These are phyloP conservation scores for Linaria vulgaris DNA, from an alignment of 257 asterid species.

Conservation along the genomic window DNA sequence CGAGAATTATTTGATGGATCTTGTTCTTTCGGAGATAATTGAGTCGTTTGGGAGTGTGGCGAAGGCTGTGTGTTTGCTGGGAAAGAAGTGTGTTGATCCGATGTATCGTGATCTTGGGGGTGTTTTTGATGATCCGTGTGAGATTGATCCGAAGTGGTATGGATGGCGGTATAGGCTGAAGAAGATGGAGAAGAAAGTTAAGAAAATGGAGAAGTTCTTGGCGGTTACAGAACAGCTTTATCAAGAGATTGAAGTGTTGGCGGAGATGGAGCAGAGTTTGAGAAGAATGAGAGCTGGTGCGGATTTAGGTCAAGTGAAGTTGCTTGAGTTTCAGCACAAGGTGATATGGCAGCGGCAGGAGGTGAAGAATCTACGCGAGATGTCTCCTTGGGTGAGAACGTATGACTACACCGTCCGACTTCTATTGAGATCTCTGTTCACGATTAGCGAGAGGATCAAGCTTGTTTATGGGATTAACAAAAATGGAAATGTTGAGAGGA, in stretches of 20 bases:
- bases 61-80: conserved; percentile 53
- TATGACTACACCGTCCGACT: conserved; percentile 68
- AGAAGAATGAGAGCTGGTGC: conserved; percentile 62
- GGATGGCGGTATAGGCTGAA: conserved; percentile 57
- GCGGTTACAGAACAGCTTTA: conserved; percentile 64
- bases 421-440: conserved; percentile 62
- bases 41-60: conserved; percentile 54
- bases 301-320: conserved; percentile 43
- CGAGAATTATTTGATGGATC: conserved; percentile 59
- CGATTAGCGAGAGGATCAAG: conserved; percentile 60
- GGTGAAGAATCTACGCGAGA: conserved; percentile 77
- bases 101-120: conserved; percentile 53
- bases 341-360: conserved; percentile 79
- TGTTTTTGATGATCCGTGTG: conserved; percentile 46
- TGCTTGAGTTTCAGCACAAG: conserved; percentile 82
- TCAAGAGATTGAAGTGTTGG: conserved; percentile 77
- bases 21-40: conserved; percentile 64
- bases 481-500: conserved; percentile 32
- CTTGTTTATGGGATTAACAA: conserved; percentile 38
- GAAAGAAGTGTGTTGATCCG: conserved; percentile 67
- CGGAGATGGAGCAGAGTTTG: conserved; percentile 73
- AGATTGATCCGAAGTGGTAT: conserved; percentile 52
- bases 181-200: conserved; percentile 84
- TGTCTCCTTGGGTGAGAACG: conserved; percentile 80
- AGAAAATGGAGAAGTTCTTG: conserved; percentile 87